These are phyloP conservation scores for Phialophora tarda DNA, from an alignment of 2,329 filamentous ascomycete genomes.

Conservation along the genomic window DNA sequence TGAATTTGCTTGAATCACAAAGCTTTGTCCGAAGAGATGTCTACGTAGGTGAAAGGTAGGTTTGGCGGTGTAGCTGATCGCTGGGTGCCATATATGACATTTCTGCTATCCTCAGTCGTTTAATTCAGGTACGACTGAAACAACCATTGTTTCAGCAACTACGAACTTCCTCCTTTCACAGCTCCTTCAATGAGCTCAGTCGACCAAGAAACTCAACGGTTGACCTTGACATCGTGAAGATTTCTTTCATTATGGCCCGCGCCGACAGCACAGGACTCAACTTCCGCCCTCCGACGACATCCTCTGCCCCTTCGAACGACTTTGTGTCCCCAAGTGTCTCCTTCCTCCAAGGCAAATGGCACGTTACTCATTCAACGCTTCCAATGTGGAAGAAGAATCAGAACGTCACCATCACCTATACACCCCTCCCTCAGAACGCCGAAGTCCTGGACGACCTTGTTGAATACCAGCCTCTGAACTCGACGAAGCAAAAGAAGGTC, in stretches of 20 bases:
- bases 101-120: neutral
- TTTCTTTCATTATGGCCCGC: conserved; percentile 5
- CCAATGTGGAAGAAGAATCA: conserved; percentile 79
- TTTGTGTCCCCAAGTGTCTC: conserved; percentile 55
- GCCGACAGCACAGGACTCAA: conserved; percentile 38
- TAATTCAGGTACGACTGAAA: neutral
- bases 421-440: conserved; percentile 53
- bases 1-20: neutral
- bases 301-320: conserved; percentile 3
- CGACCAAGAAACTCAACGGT: neutral
- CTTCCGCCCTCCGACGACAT: conserved; percentile 53
- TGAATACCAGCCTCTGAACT: conserved; percentile 65
- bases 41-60: neutral
- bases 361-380: conserved; percentile 76
- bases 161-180: neutral
- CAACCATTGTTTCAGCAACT: neutral
- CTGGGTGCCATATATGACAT: neutral
- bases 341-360: conserved; percentile 72
- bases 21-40: neutral
- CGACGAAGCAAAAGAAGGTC: conserved; percentile 63
- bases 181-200: neutral
- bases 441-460: conserved; percentile 72
- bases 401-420: conserved; percentile 82
- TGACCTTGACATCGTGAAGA: neutral
- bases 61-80: neutral